Conservation (phyloP, 495 filamentous ascomycete genomes). For the Tuber calosporum region DNA sequence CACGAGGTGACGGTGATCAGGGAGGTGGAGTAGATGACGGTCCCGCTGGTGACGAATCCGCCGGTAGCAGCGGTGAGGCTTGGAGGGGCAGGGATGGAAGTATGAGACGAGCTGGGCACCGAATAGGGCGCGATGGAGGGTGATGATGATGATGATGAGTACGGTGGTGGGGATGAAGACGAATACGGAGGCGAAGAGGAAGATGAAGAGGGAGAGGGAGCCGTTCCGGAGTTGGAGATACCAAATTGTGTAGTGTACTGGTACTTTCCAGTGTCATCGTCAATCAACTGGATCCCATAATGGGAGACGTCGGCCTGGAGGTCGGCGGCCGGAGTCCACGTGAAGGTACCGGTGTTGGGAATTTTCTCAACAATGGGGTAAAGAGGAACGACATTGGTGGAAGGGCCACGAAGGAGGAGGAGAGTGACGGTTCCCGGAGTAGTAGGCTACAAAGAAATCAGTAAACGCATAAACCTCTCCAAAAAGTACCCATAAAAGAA, state of each 20-base stretch:
- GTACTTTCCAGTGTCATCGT: slow-evolving; percentile 56
- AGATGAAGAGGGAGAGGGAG: slow-evolving; percentile 23
- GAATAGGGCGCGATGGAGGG: background rate
- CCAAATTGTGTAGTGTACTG: slow-evolving; percentile 68
- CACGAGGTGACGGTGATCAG: slow-evolving; percentile 39
- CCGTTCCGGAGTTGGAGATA: slow-evolving; percentile 47
- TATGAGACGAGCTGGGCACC: background rate
- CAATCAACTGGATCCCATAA: slow-evolving; percentile 62
- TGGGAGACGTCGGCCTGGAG: slow-evolving; percentile 48
- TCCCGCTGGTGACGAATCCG: slow-evolving; percentile 14
- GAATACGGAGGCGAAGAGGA: slow-evolving; percentile 9
- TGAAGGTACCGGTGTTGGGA: slow-evolving; percentile 54
- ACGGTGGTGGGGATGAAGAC: background rate
- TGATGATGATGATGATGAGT: background rate
- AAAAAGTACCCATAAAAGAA: background rate
- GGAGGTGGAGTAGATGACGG: slow-evolving; percentile 21
- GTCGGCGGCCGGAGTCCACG: slow-evolving; percentile 51
- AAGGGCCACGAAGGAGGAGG: slow-evolving; percentile 57
- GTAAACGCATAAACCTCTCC: background rate
- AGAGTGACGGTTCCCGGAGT: slow-evolving; percentile 51
- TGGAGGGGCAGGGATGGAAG: background rate
- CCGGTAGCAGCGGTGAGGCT: slow-evolving; percentile 22
- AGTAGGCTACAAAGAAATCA: slow-evolving; percentile 43
- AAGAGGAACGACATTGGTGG: slow-evolving; percentile 51
- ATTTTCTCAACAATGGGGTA: slow-evolving; percentile 51